Evolutionary conservation across 148 eudicot genomes (phyloP), one percentile per base, ranked within the genome.

Genomic region (Rhododendron molle): DNA sequence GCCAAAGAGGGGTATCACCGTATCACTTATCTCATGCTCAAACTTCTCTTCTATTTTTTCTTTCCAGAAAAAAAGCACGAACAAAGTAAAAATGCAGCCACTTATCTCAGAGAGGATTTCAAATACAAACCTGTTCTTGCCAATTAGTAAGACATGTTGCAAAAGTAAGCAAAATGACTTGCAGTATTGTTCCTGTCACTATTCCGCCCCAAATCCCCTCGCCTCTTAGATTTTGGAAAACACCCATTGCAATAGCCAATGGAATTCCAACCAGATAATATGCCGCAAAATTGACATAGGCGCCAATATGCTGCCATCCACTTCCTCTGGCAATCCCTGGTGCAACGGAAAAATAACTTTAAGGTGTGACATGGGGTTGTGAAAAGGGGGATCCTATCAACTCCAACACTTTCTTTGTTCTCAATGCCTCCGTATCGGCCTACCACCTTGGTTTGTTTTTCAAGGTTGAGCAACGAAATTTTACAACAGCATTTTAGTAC

Each of bases 311-410:
- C 79, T 91, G 93, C 92, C 90, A 82, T 65, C 92, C 91, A 54
- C 86, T 80, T 65, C 93, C 93, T 87, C 91, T 89, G 20, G 88
- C 89, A 50, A 91, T 88, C 56, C 93, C 91, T 91, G 83, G 15
- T 58, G 10, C 52, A 65, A 58, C 47, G 82, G 2, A 26, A 14
- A 38, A 83, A 21, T 0, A 21, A 47, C 13, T 44, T 44, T 62
- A 7, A 65, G 13, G 73, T 26, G 32, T 23, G 78, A 8, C 7
- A 83, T 72, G 32, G 18, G 18, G 16, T 50, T 50, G 2, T 50
- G 2, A 50, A 50, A 14, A 2, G 16, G 2, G 18, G 56, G 12
- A 50, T 50, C 56, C 56, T 50, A 50, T 14, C 4, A 14, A 50
- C 15, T 52, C 58, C 20, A 14, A 52, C 58, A 52, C 58, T 52